A percentile compares a stretch with the other conserved stretches of the same genome.
These are phyloP conservation scores for Clarireedia paspali DNA, from an alignment of 2,329 filamentous ascomycete species.

Conservation along the genomic window DNA sequence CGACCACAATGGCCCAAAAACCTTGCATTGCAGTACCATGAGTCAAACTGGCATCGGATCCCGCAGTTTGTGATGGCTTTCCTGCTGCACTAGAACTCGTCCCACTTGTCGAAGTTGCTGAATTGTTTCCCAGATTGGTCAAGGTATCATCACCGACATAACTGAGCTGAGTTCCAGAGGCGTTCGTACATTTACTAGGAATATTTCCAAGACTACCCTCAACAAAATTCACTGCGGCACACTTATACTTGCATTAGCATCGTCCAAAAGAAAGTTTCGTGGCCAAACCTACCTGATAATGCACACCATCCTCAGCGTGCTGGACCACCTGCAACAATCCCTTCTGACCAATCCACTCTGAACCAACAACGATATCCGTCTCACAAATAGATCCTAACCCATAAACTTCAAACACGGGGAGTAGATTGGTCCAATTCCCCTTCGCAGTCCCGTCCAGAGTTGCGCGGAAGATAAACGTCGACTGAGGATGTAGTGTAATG, in stretches of 20 bases:
- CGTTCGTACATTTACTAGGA: conserved; percentile 9
- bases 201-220: neutral
- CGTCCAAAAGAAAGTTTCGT: no score
- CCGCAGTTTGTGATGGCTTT: neutral
- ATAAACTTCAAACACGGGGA: neutral
- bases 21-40: neutral
- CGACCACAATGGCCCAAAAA: neutral
- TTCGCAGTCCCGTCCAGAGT: neutral
- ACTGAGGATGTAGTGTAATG: neutral
- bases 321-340: neutral
- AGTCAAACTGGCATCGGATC: neutral
- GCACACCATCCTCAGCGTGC: neutral
- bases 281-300: neutral
- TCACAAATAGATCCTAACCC: neutral
- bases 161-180: neutral
- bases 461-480: neutral
- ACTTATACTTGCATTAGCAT: neutral
- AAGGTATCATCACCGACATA: neutral
- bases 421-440: neutral
- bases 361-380: neutral
- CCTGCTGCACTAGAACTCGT: neutral
- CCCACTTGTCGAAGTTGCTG: neutral
- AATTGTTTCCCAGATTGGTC: neutral
- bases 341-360: neutral
- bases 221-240: neutral